Conservation (phyloP, 306 rosid species). For the Quercus parvula region DNA sequence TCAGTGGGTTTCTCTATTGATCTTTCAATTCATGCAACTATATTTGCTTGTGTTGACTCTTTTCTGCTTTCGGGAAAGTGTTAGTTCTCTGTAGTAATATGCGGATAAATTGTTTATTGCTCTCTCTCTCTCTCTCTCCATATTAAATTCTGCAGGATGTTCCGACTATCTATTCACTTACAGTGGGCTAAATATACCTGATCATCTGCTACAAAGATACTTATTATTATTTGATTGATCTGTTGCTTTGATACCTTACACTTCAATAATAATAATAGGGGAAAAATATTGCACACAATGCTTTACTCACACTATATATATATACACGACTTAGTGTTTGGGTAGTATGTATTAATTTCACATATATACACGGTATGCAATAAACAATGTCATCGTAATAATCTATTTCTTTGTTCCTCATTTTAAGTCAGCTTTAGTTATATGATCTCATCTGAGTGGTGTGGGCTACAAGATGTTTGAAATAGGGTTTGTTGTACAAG, state of each 20-base stretch:
- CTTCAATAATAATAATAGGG: neutral
- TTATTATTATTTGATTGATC: neutral
- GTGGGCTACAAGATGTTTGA: neutral
- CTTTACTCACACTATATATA: too few species aligned
- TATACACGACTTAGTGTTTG: too few species aligned
- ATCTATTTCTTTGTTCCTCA: neutral
- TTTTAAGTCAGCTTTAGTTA: neutral
- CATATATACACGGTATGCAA: too few species aligned
- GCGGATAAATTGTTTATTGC: neutral
- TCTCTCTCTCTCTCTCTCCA: neutral
- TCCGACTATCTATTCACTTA: neutral
- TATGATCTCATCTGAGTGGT: neutral
- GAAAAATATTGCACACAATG: too few species aligned
- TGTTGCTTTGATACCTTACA: neutral
- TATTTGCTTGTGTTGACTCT: neutral
- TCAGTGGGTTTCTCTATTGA: neutral
- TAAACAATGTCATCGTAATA: too few species aligned
- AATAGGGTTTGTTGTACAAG: constrained; percentile 35
- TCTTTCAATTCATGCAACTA: neutral
- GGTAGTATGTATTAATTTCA: too few species aligned
- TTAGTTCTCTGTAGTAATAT: neutral
- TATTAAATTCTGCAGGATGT: neutral
- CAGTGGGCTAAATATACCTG: neutral
- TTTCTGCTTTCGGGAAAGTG: neutral
- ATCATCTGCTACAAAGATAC: neutral